Evolutionary conservation across 106 monocot species (phyloP).

Genomic region (Chionographis japonica): DNA sequence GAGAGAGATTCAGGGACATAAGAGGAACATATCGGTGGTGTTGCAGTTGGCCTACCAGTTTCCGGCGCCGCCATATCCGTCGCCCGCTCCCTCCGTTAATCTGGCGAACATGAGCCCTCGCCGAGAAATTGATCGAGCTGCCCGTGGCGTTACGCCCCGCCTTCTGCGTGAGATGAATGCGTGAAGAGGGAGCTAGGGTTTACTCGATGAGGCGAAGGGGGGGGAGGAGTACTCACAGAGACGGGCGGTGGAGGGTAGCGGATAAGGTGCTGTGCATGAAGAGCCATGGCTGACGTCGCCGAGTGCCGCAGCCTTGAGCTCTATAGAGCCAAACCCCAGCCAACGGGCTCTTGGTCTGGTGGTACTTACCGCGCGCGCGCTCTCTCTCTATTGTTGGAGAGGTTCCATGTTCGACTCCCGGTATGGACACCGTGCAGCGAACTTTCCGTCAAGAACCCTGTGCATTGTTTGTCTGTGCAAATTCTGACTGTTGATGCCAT

Average conservation of each 20-base stretch:
- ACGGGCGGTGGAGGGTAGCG: not conserved
- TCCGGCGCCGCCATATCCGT: constrained; percentile 46
- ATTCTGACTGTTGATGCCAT: too few species aligned
- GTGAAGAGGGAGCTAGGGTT: not conserved
- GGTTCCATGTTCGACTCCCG: too few species aligned
- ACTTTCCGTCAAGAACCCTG: too few species aligned
- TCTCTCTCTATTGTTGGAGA: too few species aligned
- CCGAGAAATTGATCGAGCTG: not conserved
- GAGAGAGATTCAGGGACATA: too few species aligned
- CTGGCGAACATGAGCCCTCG: not conserved
- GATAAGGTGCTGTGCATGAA: constrained; percentile 11
- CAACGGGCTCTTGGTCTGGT: too few species aligned
- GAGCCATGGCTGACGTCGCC: constrained; percentile 5
- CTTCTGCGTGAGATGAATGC: not conserved
- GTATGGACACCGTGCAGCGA: too few species aligned
- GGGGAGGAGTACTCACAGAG: not conserved
- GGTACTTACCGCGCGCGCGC: too few species aligned
- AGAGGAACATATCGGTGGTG: too few species aligned
- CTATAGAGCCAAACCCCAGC: too few species aligned
- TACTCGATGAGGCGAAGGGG: not conserved
- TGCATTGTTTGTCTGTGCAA: too few species aligned
- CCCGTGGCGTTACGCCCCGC: not conserved
- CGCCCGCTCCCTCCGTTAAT: constrained; percentile 14
- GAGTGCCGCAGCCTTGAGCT: too few species aligned
- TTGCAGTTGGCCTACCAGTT: constrained; percentile 22